Percentiles rank a stretch among this genome's conserved stretches.
phyloP scores from a whole-genome alignment of 2,329 filamentous ascomycete genomes.

The Trichophyton benhamiae region DNA sequence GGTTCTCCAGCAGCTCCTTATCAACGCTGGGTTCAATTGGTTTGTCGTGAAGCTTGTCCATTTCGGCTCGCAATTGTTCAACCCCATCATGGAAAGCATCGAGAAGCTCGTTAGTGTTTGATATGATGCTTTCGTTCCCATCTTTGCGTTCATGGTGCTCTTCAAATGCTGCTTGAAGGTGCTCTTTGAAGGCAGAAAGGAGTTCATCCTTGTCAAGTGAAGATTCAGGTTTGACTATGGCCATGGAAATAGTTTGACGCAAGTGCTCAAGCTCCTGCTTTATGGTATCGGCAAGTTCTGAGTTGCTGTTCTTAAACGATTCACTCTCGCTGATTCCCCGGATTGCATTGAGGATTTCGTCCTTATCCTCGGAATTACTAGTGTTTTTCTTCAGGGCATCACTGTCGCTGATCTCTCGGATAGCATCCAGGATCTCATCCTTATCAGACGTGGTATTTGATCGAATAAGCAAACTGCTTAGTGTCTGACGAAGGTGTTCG shows the following conservation, averaged over 20 bases:
- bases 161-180: constrained; percentile 34
- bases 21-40: constrained; percentile 71
- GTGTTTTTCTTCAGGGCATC: constrained; percentile 26
- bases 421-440: constrained; percentile 49
- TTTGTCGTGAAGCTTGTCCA: constrained; percentile 63
- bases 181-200: constrained; percentile 40
- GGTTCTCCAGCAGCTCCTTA: constrained; percentile 77
- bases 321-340: constrained; percentile 35
- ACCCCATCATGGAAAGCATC: constrained; percentile 58
- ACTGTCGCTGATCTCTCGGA: constrained; percentile 37
- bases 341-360: constrained; percentile 50
- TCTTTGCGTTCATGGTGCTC: constrained; percentile 43
- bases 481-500: constrained; percentile 64
- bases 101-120: constrained; percentile 46
- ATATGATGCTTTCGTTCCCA: constrained; percentile 40
- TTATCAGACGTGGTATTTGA: constrained; percentile 42
- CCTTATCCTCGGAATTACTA: constrained; percentile 44
- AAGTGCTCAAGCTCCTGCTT: constrained; percentile 51
- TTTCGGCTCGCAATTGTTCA: constrained; percentile 60
- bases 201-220: constrained; percentile 52
- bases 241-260: constrained; percentile 44
- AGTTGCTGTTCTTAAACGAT: constrained; percentile 32
- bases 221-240: constrained; percentile 37
- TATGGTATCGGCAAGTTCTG: constrained; percentile 38
- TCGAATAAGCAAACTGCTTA: constrained; percentile 57